Conservation (phyloP, 805 yeast species). For the Hemisphaericaspora nanyangensis region DNA sequence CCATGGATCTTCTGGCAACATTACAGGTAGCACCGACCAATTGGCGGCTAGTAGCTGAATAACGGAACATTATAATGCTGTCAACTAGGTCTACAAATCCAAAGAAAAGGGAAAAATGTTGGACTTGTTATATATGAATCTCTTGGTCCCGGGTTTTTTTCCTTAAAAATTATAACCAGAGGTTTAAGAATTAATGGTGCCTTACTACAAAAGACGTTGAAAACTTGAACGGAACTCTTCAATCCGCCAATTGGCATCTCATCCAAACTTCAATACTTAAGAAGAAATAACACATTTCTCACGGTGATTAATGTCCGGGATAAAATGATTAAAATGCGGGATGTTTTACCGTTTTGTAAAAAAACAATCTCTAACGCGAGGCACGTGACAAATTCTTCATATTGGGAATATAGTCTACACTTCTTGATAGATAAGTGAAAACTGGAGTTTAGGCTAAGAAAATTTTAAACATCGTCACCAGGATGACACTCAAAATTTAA, state of each 20-base stretch:
- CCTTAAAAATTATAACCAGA: not conserved
- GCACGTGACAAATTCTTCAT: too few species aligned
- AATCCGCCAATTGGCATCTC: not conserved
- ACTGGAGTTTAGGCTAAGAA: too few species aligned
- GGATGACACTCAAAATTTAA: too few species aligned
- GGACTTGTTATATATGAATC: not conserved
- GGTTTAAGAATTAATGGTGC: too few species aligned
- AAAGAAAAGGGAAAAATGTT: not conserved
- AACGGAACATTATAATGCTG: slow-evolving; percentile 5
- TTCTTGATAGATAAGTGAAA: too few species aligned
- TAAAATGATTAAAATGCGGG: too few species aligned
- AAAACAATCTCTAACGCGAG: too few species aligned
- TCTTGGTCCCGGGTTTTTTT: not conserved
- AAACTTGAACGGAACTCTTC: not conserved
- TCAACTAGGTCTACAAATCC: not conserved
- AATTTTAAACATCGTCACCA: too few species aligned
- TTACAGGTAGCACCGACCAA: slow-evolving; percentile 10
- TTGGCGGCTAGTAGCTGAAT: slow-evolving; percentile 7
- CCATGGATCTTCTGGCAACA: slow-evolving; percentile 30
- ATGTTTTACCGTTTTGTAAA: too few species aligned
- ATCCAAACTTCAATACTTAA: not conserved
- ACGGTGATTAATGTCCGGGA: not conserved
- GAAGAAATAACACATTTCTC: not conserved
- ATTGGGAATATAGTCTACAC: too few species aligned
- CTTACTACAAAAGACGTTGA: too few species aligned